A percentile compares a stretch with the other conserved stretches of the same genome.
Evolutionary conservation across 192 early-diverging fungal genomes (phyloP).

Genomic region (Gonapodya prolifera): DNA sequence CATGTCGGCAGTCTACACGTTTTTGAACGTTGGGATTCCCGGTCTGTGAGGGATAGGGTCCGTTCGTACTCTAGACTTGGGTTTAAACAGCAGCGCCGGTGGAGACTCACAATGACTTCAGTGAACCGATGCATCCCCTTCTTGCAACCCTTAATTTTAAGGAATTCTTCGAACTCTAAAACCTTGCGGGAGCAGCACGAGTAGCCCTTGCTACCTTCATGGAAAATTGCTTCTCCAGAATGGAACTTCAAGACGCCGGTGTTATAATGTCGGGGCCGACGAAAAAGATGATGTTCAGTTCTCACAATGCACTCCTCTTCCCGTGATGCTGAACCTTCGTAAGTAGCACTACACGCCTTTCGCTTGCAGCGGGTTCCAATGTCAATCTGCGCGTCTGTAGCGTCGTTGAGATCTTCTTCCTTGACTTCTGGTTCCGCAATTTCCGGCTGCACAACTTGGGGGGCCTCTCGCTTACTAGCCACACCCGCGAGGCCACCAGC

Average conservation of each 20-base stretch:
- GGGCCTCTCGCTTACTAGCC: conserved; percentile 7
- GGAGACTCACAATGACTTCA: neutral
- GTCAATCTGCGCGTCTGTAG: conserved; percentile 52
- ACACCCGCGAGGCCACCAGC: conserved; percentile 11
- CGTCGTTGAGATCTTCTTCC: conserved; percentile 64
- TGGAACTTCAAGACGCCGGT: conserved; percentile 45
- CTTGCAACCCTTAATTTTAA: conserved; percentile 87
- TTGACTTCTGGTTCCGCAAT: conserved; percentile 27
- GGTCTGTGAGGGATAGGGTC: too few species aligned
- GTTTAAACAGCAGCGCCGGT: too few species aligned
- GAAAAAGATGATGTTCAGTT: neutral
- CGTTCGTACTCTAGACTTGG: too few species aligned
- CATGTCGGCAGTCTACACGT: conserved; percentile 65
- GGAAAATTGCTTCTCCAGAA: conserved; percentile 81
- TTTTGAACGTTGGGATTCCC: conserved; percentile 12
- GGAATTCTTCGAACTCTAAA: conserved; percentile 96
- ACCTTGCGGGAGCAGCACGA: conserved; percentile 89
- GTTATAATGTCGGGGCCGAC: neutral
- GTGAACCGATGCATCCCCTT: conserved; percentile 86
- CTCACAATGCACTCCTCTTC: conserved; percentile 37
- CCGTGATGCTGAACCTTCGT: conserved; percentile 36
- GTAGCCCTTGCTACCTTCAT: conserved; percentile 97
- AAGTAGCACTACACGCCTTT: conserved; percentile 58
- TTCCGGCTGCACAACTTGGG: neutral
- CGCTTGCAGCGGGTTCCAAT: conserved; percentile 73